Evolutionary conservation across 2,329 filamentous ascomycete genomes (phyloP).

Genomic region (Colletotrichum scovillei): DNA sequence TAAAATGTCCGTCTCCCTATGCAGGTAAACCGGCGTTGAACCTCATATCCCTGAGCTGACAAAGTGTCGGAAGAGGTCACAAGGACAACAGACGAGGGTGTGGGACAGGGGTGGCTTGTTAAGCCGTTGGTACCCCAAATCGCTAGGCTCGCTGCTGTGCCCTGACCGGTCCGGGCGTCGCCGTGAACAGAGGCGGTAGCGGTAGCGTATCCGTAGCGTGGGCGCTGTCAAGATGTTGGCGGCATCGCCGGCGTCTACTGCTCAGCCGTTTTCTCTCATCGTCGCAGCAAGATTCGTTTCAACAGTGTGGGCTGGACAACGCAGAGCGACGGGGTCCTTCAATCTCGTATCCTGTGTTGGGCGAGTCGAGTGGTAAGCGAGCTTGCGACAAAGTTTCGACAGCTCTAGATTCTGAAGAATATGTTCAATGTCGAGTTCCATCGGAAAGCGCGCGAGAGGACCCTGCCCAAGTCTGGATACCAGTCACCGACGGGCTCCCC

Average conservation of each 20-base stretch:
- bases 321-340: conserved; percentile 13
- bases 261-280: conserved; percentile 10
- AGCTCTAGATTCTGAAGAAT: conserved; percentile 1
- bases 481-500: conserved; percentile 20
- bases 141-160: conserved; percentile 21
- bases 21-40: conserved; percentile 14
- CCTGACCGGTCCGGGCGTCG: conserved; percentile 33
- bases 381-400: conserved; percentile 20
- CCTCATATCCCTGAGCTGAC: conserved; percentile 25
- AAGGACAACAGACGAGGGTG: conserved; percentile 28
- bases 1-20: conserved; percentile 17
- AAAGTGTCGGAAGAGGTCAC: conserved; percentile 29
- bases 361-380: conserved; percentile 13
- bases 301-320: conserved; percentile 21
- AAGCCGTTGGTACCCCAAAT: conserved; percentile 32
- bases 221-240: conserved; percentile 30
- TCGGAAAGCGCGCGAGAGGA: conserved; percentile 31
- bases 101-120: conserved; percentile 27
- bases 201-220: conserved; percentile 16
- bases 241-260: conserved; percentile 21
- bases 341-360: conserved; percentile 7
- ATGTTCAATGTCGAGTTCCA: conserved; percentile 9
- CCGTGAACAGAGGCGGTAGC: conserved; percentile 11
- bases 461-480: conserved; percentile 9
- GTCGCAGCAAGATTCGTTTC: conserved; percentile 32